phyloP scores from a whole-genome alignment of 192 early-diverging fungal species.

The Rhizoclosmatium sp. region DNA sequence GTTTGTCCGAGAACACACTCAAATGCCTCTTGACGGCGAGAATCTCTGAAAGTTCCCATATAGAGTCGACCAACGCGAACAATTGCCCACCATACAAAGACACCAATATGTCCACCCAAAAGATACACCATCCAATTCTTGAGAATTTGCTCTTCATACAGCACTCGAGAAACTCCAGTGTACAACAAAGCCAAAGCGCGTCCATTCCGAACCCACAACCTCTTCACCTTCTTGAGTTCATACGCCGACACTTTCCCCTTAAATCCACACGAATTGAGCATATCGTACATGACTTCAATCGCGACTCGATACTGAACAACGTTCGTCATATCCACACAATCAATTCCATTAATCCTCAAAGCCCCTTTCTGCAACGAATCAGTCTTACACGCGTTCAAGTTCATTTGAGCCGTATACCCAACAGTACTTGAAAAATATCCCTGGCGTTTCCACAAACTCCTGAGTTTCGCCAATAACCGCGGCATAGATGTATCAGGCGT shows the following conservation, averaged over 20 bases:
- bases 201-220: conserved; percentile 25
- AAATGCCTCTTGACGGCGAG: conserved; percentile 31
- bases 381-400: neutral
- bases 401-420: neutral
- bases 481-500: neutral
- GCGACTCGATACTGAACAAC: conserved; percentile 16
- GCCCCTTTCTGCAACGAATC: neutral
- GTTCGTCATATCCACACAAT: conserved; percentile 37
- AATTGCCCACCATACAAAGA: conserved; percentile 6
- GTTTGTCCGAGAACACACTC: conserved; percentile 23
- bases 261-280: conserved; percentile 14
- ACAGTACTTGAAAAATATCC: conserved; percentile 6
- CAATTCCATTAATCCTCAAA: conserved; percentile 30
- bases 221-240: conserved; percentile 19
- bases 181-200: conserved; percentile 17
- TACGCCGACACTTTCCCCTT: neutral
- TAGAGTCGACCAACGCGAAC: conserved; percentile 20
- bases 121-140: conserved; percentile 6
- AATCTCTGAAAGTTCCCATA: conserved; percentile 33
- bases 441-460: neutral
- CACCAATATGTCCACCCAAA: neutral
- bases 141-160: conserved; percentile 33
- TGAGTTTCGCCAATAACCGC: neutral
- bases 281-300: conserved; percentile 12
- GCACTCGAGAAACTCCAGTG: conserved; percentile 14